These are phyloP conservation scores for Peribolospora kevripleyi DNA, from an alignment of 768 basidiomycete species.

Conservation along the genomic window DNA sequence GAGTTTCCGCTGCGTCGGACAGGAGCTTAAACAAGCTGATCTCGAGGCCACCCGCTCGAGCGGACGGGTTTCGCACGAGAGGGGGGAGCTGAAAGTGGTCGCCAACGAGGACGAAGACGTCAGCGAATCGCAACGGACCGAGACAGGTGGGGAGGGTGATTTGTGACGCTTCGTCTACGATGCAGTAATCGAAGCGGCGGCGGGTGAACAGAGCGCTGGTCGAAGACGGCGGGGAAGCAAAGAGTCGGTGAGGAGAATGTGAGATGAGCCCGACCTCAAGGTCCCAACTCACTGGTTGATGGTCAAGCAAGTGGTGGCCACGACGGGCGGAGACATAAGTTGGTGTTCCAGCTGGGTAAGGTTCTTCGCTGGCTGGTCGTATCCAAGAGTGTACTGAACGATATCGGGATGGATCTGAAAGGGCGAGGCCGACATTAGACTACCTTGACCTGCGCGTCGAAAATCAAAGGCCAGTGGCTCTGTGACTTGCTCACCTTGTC, in stretches of 20 bases:
- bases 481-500: slow-evolving; percentile 43
- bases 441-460: no score
- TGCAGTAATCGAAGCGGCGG: slow-evolving; percentile 80
- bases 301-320: slow-evolving; percentile 83
- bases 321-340: slow-evolving; percentile 67
- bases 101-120: slow-evolving; percentile 80
- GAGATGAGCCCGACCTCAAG: slow-evolving; percentile 7
- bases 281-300: slow-evolving; percentile 57
- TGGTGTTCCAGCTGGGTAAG: slow-evolving; percentile 64
- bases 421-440: background rate
- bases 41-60: slow-evolving; percentile 66
- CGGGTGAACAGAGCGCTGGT: slow-evolving; percentile 56
- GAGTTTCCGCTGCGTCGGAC: slow-evolving; percentile 42
- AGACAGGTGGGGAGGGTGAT: slow-evolving; percentile 88
- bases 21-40: slow-evolving; percentile 69
- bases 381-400: slow-evolving; percentile 41
- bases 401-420: slow-evolving; percentile 59
- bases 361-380: slow-evolving; percentile 31
- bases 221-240: background rate
- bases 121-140: slow-evolving; percentile 71
- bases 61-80: slow-evolving; percentile 48
- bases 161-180: slow-evolving; percentile 94
- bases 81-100: slow-evolving; percentile 96
- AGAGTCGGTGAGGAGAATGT: slow-evolving; percentile 8
- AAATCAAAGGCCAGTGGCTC: no score